Evolutionary conservation across 1,139 yeast genomes (phyloP).

Genomic region (Geotrichum restrictum): DNA sequence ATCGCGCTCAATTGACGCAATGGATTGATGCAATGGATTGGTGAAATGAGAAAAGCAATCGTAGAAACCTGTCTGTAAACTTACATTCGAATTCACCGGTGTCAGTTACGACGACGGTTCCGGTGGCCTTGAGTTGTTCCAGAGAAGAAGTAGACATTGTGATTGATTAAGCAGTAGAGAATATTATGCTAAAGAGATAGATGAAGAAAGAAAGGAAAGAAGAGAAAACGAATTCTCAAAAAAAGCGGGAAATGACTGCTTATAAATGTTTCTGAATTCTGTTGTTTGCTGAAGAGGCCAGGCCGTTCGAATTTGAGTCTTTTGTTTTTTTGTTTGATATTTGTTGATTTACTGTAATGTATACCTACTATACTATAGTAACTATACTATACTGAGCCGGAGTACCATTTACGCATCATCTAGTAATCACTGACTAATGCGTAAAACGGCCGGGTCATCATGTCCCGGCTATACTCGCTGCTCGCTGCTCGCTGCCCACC

Average conservation of each 20-base stretch:
- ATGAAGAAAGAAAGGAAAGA: slow-evolving; percentile 1
- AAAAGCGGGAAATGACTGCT: background rate
- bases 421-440: too few species aligned
- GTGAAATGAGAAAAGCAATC: background rate
- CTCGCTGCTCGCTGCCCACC: too few species aligned
- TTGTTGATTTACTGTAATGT: too few species aligned
- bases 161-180: background rate
- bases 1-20: background rate
- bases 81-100: slow-evolving; percentile 93
- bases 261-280: slow-evolving; percentile 4
- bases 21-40: background rate
- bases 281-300: background rate
- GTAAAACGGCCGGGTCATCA: too few species aligned
- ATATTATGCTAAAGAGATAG: background rate
- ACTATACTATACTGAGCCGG: too few species aligned
- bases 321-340: too few species aligned
- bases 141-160: slow-evolving; percentile 63
- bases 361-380: too few species aligned
- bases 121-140: slow-evolving; percentile 90
- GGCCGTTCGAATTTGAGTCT: background rate
- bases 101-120: slow-evolving; percentile 95
- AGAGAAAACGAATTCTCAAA: background rate
- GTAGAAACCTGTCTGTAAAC: slow-evolving; percentile 23
- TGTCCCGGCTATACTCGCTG: too few species aligned
- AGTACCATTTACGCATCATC: too few species aligned